These are phyloP conservation scores for Solanum neorickii DNA, from an alignment of 257 asterid species.

Conservation along the genomic window DNA sequence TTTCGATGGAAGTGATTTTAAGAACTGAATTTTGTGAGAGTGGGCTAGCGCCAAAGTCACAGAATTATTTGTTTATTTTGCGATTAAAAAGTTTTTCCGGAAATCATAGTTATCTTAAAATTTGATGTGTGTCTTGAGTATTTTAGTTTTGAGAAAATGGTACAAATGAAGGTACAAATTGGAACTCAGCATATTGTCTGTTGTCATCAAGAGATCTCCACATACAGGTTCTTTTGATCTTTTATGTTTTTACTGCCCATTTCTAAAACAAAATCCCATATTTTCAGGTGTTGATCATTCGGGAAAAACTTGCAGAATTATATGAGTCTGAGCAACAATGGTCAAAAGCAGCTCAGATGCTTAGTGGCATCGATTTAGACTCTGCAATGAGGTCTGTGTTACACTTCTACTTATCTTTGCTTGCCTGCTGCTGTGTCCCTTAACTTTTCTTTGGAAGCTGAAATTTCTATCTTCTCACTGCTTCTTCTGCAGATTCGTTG, in stretches of 20 bases:
- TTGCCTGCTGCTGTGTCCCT: not conserved
- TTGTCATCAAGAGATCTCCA: not conserved
- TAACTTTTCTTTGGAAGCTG: not conserved
- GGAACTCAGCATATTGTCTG: not conserved
- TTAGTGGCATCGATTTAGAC: slow-evolving; percentile 97
- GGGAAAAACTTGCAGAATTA: slow-evolving; percentile 89
- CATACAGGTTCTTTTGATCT: not conserved
- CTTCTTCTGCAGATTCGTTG: slow-evolving; percentile 60
- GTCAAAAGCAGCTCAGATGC: slow-evolving; percentile 99
- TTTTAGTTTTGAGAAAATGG: not conserved
- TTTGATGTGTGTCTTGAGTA: not conserved
- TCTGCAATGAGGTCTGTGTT: slow-evolving; percentile 86
- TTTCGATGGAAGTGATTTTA: not conserved
- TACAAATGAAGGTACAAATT: not conserved
- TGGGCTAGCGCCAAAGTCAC: not conserved
- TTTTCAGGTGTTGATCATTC: slow-evolving; percentile 69
- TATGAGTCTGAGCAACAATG: slow-evolving; percentile 92
- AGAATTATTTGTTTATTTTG: not conserved
- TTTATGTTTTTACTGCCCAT: not conserved
- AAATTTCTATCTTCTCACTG: not conserved
- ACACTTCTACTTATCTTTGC: not conserved
- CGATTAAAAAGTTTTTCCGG: not conserved
- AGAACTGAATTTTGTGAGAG: not conserved
- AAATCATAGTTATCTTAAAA: not conserved
- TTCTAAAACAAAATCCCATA: not conserved